Conservation (phyloP, 306 rosid species). For the Sphenostylis stenocarpa region DNA sequence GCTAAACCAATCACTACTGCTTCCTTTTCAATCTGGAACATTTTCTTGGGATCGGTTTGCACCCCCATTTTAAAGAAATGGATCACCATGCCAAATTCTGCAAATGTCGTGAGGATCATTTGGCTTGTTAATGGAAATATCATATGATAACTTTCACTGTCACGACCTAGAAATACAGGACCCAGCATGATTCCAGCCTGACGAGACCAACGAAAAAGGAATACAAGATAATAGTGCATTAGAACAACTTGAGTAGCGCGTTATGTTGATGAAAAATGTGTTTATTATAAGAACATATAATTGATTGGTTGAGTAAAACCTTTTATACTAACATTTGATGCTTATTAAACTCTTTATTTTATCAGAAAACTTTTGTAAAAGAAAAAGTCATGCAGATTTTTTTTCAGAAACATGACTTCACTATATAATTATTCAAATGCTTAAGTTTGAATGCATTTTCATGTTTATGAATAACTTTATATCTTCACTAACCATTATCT, state of each 20-base stretch:
- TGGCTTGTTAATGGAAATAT: constrained; percentile 4
- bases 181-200: constrained; percentile 41
- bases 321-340: too few species aligned
- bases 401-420: too few species aligned
- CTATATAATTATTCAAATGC: too few species aligned
- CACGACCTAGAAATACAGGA: constrained; percentile 19
- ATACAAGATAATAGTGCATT: neutral
- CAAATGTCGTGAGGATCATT: constrained; percentile 30
- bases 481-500: too few species aligned
- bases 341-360: too few species aligned
- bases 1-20: constrained; percentile 15
- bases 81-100: constrained; percentile 40
- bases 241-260: neutral
- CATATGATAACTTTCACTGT: neutral
- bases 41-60: constrained; percentile 4
- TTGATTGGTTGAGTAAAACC: too few species aligned
- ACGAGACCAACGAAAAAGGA: neutral
- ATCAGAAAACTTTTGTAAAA: too few species aligned
- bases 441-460: too few species aligned
- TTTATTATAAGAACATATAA: too few species aligned
- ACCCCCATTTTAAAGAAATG: constrained; percentile 38
- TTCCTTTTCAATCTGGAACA: constrained; percentile 12
- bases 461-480: too few species aligned
- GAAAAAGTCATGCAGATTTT: too few species aligned
- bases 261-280: neutral